Evolutionary conservation across 2,329 filamentous ascomycete genomes (phyloP).

Genomic region (Cercospora nicotianae): DNA sequence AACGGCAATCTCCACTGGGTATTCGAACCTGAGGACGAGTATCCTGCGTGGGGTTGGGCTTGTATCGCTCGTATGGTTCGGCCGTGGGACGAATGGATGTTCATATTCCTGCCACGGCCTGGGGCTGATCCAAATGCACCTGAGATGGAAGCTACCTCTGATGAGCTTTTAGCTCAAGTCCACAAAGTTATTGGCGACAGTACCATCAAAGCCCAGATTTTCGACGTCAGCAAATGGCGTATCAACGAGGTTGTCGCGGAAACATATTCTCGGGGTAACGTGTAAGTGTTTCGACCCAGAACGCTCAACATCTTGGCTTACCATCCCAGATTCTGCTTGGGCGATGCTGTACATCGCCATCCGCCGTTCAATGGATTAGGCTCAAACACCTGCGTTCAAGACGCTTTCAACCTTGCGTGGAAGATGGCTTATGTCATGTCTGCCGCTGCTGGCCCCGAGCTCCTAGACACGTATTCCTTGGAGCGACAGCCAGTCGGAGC

Average conservation of each 20-base stretch:
- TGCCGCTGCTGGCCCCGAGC: slow-evolving; percentile 23
- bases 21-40: slow-evolving; percentile 29
- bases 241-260: slow-evolving; percentile 61
- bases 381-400: slow-evolving; percentile 35
- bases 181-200: slow-evolving; percentile 53
- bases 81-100: slow-evolving; percentile 60
- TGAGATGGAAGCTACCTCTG: not conserved
- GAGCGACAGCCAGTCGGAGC: slow-evolving; percentile 44
- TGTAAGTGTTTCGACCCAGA: slow-evolving; percentile 22
- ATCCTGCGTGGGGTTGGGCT: not conserved
- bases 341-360: slow-evolving; percentile 59
- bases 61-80: slow-evolving; percentile 54
- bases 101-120: slow-evolving; percentile 29
- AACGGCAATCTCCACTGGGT: slow-evolving; percentile 60
- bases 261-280: slow-evolving; percentile 48
- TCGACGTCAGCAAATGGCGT: slow-evolving; percentile 55
- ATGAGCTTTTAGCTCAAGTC: not conserved
- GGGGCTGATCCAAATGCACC: slow-evolving; percentile 20
- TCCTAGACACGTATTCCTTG: slow-evolving; percentile 35
- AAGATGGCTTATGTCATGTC: slow-evolving; percentile 32
- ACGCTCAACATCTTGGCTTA: too few species aligned
- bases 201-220: slow-evolving; percentile 49
- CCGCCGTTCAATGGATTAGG: slow-evolving; percentile 58
- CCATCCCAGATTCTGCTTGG: slow-evolving; percentile 48
- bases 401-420: slow-evolving; percentile 16